Evolutionary conservation across 176 grass and related monocot species (phyloP).

Genomic region (Zizania latifolia): DNA sequence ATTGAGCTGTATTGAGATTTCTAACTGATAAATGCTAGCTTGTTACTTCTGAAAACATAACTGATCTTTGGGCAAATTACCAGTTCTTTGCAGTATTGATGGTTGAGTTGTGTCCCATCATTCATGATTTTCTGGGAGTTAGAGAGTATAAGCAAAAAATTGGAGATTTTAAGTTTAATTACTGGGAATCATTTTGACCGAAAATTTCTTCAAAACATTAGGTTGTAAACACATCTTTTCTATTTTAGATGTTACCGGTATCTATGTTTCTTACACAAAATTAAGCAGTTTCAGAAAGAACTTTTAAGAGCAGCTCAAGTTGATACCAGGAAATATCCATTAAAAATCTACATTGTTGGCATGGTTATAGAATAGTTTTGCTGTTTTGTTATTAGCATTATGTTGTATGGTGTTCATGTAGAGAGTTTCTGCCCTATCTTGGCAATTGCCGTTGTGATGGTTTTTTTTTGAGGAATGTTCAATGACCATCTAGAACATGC

Average conservation of each 20-base stretch:
- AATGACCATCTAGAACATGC: neutral
- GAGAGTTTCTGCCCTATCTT: neutral
- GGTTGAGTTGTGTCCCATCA: neutral
- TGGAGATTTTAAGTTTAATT: neutral
- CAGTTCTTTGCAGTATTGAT: constrained; percentile 7
- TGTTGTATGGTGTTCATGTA: neutral
- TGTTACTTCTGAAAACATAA: constrained; percentile 9
- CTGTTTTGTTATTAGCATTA: neutral
- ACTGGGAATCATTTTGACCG: neutral
- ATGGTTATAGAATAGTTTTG: no score
- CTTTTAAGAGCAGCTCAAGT: neutral
- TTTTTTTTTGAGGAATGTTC: neutral
- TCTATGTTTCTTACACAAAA: neutral
- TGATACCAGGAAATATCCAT: neutral
- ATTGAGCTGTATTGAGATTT: constrained; percentile 17
- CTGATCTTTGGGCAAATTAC: constrained; percentile 1
- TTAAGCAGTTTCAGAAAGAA: neutral
- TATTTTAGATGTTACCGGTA: neutral
- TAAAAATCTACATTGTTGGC: neutral
- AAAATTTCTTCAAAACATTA: constrained; percentile 2
- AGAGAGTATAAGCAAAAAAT: neutral
- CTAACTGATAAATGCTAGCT: neutral
- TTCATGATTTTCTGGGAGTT: neutral
- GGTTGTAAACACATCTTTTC: neutral
- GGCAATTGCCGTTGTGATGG: neutral